These are phyloP conservation scores for Tolypocladium ophioglossoides DNA, from an alignment of 2,329 filamentous ascomycete genomes.

Conservation along the genomic window DNA sequence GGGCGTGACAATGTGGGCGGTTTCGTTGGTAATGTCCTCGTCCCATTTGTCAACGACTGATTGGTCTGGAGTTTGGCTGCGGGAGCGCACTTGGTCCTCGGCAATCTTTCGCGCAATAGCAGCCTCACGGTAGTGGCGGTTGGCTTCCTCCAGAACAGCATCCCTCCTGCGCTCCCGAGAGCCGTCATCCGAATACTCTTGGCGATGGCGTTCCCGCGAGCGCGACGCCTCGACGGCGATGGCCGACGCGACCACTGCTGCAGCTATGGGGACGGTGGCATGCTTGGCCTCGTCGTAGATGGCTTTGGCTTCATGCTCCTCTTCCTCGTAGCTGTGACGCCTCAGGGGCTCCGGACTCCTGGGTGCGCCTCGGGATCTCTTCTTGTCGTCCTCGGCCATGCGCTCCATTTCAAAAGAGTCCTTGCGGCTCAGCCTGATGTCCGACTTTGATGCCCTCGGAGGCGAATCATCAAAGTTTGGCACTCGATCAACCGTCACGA, in stretches of 20 bases:
- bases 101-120: slow-evolving; percentile 42
- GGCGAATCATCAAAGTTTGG: slow-evolving; percentile 35
- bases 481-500: slow-evolving; percentile 44
- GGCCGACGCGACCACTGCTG: slow-evolving; percentile 35
- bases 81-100: slow-evolving; percentile 42
- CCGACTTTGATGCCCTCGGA: slow-evolving; percentile 12
- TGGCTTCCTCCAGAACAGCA: slow-evolving; percentile 43
- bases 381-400: slow-evolving; percentile 19
- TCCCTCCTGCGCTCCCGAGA: slow-evolving; percentile 25
- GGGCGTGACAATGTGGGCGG: slow-evolving; percentile 42
- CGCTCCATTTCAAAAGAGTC: slow-evolving; percentile 37
- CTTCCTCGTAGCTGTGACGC: slow-evolving; percentile 20
- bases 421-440: slow-evolving; percentile 34
- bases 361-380: slow-evolving; percentile 8
- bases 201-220: slow-evolving; percentile 19
- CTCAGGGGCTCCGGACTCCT: slow-evolving; percentile 10
- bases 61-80: slow-evolving; percentile 37
- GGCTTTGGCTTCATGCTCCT: slow-evolving; percentile 31
- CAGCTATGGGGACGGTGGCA: slow-evolving; percentile 36
- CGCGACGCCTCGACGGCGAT: slow-evolving; percentile 31
- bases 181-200: slow-evolving; percentile 20
- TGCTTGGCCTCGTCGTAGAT: slow-evolving; percentile 35
- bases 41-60: slow-evolving; percentile 48
- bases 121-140: slow-evolving; percentile 46
- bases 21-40: slow-evolving; percentile 20